Conservation (phyloP, 164 flowering plant genomes). For the Aristolochia californica region DNA sequence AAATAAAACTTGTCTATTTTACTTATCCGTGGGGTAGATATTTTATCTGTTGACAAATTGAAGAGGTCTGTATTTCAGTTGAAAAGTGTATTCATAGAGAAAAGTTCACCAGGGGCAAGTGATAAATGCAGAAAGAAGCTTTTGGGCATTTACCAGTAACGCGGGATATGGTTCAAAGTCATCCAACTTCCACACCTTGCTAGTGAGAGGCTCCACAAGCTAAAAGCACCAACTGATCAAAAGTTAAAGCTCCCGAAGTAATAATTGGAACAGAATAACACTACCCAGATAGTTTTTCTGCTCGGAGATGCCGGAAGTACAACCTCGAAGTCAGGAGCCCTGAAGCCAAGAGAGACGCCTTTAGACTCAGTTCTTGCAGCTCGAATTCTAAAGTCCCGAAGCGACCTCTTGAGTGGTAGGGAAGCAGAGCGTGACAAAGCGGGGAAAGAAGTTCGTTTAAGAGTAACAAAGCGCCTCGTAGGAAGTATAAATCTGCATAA, state of each 20-base stretch:
- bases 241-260: neutral
- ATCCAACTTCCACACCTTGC: slow-evolving; percentile 67
- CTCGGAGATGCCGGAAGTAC: neutral
- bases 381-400: slow-evolving; percentile 28
- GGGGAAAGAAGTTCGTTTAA: neutral
- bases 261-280: neutral
- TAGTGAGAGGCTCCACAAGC: slow-evolving; percentile 91
- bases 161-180: slow-evolving; percentile 82
- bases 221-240: slow-evolving; percentile 9
- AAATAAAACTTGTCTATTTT: no score
- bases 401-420: slow-evolving; percentile 15
- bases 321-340: slow-evolving; percentile 81
- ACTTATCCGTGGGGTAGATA: no score
- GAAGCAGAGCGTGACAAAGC: slow-evolving; percentile 9
- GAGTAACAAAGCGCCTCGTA: neutral
- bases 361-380: slow-evolving; percentile 71
- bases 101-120: no score
- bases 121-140: no score
- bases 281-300: neutral
- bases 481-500: neutral
- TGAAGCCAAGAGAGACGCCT: slow-evolving; percentile 52
- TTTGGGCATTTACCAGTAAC: slow-evolving; percentile 44
- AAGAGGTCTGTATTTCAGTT: no score
- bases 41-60: no score
- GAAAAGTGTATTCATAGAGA: no score